Evolutionary conservation across 768 basidiomycete species (phyloP), one percentile per base, ranked within the genome.

Genomic region (Lenzites betulinus): DNA sequence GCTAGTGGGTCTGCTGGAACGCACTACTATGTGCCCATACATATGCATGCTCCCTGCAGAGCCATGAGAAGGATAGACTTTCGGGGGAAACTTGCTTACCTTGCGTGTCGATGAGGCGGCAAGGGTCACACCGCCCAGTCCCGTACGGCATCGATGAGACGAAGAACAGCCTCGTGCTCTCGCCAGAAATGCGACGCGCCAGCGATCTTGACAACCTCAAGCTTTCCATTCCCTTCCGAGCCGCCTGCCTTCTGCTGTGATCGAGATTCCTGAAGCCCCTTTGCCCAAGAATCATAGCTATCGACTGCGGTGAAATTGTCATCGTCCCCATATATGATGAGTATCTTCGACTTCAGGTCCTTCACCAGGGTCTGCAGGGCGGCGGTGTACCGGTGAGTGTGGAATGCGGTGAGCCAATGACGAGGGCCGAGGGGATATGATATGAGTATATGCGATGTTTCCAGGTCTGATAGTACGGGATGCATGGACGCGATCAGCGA

Each of bases 401-500:
- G 77, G 76, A 94, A 93, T 53, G 88, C 69, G 23, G 91, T 93
- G 46, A 94, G 76, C 71, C 85, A 81, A 12, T 78, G 77, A 52
- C 89, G 79, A 8, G 86, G 84, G 15, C 85, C 83, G 5, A 93
- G 74, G 0, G 92, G 92, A 68, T 93, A 93, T 3, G 91, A 92
- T 22, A 93, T 72, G 41, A 93, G 70, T 46, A 92, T 75, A 70
- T 92, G 88, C 13, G 81, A 81, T 0, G 83, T 86, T 67, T 76
- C 78, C 46, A 87, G 69, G n/a, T 75, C 73, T 0, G 78, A 74
- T 2, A 87, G 73, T 2, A 83, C 67, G 0, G 89, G 86, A 58
- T 85, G 84, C 60, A 89, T 73, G 8, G 89, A 89, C 12, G 83
- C 82, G 38, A 90, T 85, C 33, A 94, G 77, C 2, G 89, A 84